Evolutionary conservation across 331 rosid genomes (phyloP).

Genomic region (Pyracantha coccinea): DNA sequence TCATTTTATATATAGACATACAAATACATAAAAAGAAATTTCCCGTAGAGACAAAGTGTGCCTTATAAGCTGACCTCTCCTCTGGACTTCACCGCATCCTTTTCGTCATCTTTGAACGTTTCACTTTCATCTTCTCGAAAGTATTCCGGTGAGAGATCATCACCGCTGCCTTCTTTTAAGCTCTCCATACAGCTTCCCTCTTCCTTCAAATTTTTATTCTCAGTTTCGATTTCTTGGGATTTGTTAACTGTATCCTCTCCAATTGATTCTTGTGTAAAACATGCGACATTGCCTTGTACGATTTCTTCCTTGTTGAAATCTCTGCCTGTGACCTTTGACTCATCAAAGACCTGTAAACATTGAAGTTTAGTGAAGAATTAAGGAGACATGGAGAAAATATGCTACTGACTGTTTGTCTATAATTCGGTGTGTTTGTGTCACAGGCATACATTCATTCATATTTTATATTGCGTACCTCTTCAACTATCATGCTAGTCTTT

Average conservation of each 20-base stretch:
- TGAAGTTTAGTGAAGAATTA: neutral
- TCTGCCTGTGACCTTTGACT: constrained; percentile 1
- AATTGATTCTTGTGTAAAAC: constrained; percentile 3
- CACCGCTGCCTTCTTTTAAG: constrained; percentile 6
- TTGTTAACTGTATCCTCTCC: constrained; percentile 12
- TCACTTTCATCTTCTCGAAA: constrained; percentile 12
- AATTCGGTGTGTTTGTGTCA: neutral
- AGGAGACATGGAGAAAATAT: neutral
- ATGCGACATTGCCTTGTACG: neutral
- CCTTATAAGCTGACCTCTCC: constrained; percentile 23
- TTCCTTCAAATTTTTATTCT: constrained; percentile 9
- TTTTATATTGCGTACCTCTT: neutral
- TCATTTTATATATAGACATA: neutral
- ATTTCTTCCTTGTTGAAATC: neutral
- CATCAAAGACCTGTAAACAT: constrained; percentile 18
- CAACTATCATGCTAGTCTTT: neutral
- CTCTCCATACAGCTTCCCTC: constrained; percentile 14
- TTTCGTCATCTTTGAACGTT: neutral
- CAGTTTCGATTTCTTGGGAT: constrained; percentile 5
- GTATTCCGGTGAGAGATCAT: constrained; percentile 2
- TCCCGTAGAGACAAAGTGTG: neutral
- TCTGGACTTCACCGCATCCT: constrained; percentile 2
- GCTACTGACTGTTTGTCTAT: neutral
- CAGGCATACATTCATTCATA: neutral
- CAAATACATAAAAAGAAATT: neutral